Conservation (phyloP, 805 yeast species). For the Suhomyces xylopsoci region DNA sequence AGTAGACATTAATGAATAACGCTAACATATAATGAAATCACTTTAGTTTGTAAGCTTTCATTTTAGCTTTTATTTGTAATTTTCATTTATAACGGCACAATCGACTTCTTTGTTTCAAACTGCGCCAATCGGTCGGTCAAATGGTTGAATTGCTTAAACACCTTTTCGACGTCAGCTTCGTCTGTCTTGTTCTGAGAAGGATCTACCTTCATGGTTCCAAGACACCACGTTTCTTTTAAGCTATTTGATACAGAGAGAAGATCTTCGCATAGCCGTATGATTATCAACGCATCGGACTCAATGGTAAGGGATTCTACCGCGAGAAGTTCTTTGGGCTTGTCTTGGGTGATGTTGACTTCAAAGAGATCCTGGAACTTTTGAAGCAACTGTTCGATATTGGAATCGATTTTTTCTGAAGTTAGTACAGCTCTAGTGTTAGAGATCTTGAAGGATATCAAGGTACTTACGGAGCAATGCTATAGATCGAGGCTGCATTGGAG, state of each 20-base stretch:
- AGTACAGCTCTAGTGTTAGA: conserved; percentile 13
- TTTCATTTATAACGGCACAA: not conserved
- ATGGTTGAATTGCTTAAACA: conserved; percentile 32
- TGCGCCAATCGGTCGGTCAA: conserved; percentile 30
- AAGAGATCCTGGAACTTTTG: conserved; percentile 53
- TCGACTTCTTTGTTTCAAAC: conserved; percentile 11
- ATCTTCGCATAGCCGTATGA: conserved; percentile 53
- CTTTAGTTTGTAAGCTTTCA: too few species aligned
- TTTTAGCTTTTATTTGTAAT: too few species aligned
- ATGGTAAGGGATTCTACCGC: conserved; percentile 57
- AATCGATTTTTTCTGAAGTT: conserved; percentile 46
- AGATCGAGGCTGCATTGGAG: conserved; percentile 45
- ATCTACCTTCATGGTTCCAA: conserved; percentile 48
- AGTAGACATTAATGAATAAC: not conserved
- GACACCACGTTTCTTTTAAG: conserved; percentile 55
- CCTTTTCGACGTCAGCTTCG: conserved; percentile 19
- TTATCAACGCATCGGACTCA: conserved; percentile 50
- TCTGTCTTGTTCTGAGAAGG: conserved; percentile 12
- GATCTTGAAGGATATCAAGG: too few species aligned
- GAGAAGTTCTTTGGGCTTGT: conserved; percentile 38
- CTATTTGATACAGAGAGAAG: conserved; percentile 46
- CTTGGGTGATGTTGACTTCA: conserved; percentile 43
- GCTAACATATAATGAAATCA: too few species aligned
- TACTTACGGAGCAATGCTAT: conserved; percentile 38
- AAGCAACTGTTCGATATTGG: conserved; percentile 49